Evolutionary conservation across 805 yeast species (phyloP).

Genomic region (Scheffersomyces amazonensis): DNA sequence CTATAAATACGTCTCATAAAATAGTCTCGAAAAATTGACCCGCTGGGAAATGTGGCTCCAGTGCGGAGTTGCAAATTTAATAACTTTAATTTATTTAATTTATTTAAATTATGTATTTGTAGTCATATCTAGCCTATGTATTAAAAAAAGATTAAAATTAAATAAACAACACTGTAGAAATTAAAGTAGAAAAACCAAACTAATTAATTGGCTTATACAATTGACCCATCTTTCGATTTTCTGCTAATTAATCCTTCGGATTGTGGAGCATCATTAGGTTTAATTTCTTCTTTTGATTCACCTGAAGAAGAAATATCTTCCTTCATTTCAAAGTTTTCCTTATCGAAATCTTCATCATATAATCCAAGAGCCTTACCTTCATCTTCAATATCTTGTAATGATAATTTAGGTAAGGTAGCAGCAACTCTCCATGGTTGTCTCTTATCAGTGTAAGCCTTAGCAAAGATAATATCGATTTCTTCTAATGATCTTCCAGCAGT

Average conservation of each 20-base stretch:
- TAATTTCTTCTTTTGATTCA: conserved; percentile 8
- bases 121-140: no score
- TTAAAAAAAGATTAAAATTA: no score
- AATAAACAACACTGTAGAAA: no score
- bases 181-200: no score
- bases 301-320: conserved; percentile 24
- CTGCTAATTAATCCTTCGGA: neutral
- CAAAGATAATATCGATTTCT: conserved; percentile 56
- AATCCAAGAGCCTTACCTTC: conserved; percentile 60
- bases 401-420: conserved; percentile 55
- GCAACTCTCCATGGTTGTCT: conserved; percentile 65
- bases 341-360: conserved; percentile 42
- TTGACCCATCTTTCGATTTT: no score
- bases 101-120: no score
- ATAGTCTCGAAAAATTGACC: no score
- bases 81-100: no score
- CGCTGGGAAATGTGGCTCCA: no score
- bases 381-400: conserved; percentile 55
- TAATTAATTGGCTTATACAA: no score
- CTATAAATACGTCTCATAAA: no score
- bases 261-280: conserved; percentile 4
- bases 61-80: no score
- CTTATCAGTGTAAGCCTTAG: conserved; percentile 57
- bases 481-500: conserved; percentile 45
- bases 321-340: conserved; percentile 29